phyloP scores from a whole-genome alignment of 2,329 filamentous ascomycete species.

The Stagonosporopsis vannaccii region DNA sequence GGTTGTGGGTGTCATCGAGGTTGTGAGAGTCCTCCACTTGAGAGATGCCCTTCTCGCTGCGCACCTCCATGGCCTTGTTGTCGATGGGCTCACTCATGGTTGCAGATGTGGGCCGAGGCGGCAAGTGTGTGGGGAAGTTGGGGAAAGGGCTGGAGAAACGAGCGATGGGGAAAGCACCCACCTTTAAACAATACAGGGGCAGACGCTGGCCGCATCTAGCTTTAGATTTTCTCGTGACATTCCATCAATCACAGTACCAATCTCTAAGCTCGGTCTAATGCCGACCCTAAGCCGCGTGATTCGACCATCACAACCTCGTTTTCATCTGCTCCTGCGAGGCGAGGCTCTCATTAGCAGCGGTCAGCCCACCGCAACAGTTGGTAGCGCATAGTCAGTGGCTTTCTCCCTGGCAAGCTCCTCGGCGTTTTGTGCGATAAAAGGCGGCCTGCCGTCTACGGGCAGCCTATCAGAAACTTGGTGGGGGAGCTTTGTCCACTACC shows the following conservation, averaged over 20 bases:
- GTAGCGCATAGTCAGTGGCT: slow-evolving; percentile 26
- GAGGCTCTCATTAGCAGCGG: slow-evolving; percentile 30
- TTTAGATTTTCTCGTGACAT: slow-evolving; percentile 18
- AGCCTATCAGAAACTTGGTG: slow-evolving; percentile 26
- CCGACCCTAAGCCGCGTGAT: slow-evolving; percentile 24
- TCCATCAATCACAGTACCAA: slow-evolving; percentile 35
- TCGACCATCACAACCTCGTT: slow-evolving; percentile 23
- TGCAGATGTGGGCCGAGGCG: slow-evolving; percentile 27
- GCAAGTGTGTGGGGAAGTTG: slow-evolving; percentile 25
- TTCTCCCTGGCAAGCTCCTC: slow-evolving; percentile 12
- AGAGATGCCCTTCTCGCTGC: slow-evolving; percentile 33
- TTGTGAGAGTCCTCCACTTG: slow-evolving; percentile 29
- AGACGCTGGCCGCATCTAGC: slow-evolving; percentile 16
- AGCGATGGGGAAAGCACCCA: slow-evolving; percentile 17
- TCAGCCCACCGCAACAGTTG: slow-evolving; percentile 25
- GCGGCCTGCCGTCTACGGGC: slow-evolving; percentile 11
- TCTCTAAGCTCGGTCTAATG: slow-evolving; percentile 22
- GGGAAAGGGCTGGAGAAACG: slow-evolving; percentile 27
- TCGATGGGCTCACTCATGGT: slow-evolving; percentile 33
- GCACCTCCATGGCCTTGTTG: slow-evolving; percentile 23
- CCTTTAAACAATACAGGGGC: slow-evolving; percentile 32
- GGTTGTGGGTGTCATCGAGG: slow-evolving; percentile 28
- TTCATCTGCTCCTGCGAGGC: slow-evolving; percentile 19
- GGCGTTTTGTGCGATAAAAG: slow-evolving; percentile 20
- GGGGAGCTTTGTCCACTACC: slow-evolving; percentile 25